Evolutionary conservation across 495 filamentous ascomycete genomes (phyloP), one percentile per base, ranked within the genome.

Genomic region (Cercophora newfieldiana): DNA sequence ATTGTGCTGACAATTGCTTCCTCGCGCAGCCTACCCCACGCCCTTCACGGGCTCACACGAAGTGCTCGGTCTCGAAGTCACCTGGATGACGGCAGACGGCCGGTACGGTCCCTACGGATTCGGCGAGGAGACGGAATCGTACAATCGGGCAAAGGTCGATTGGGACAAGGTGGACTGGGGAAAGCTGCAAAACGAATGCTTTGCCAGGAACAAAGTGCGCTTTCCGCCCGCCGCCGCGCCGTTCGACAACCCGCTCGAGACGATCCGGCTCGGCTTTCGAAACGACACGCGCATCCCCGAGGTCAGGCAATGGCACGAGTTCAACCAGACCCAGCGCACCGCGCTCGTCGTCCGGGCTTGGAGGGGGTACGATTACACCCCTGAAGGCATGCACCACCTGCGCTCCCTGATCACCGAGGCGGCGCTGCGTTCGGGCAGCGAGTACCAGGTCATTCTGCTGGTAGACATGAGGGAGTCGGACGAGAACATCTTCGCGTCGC

Each of bases 151-250:
- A 12, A 87, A 91, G 59, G 86, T 95, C 28, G 90, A 96, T 65
- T 97, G 88, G 77, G 81, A 87, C 55, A 79, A 81, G 12, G 80
- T 96, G 47, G 83, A 86, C 59, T 97, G 93, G 93, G 89, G 82
- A 57, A 81, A 84, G 50, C 90, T 86, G n/a, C 92, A 95, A 71
- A 82, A 87, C 60, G 80, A 83, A 19, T 97, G 93, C 72, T 77
- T 85, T 31, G 76, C 83, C 49, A 84, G 85, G 28, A 97, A 97
- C 73, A 71, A 74, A 16, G 80, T 86, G 69, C 88, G 93, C 50
- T 93, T 86, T 55, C 74, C 72, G 21, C 21, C 65, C 6, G 37
- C 61, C 14, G 68, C 61, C 2, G 26, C 66, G 1, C 47, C 48
- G 1, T 50, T 74, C 37, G 62, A 72, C 29, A 64, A 72, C 50